Conservation (phyloP, 257 asterid genomes). For the Solanum microdontum region DNA sequence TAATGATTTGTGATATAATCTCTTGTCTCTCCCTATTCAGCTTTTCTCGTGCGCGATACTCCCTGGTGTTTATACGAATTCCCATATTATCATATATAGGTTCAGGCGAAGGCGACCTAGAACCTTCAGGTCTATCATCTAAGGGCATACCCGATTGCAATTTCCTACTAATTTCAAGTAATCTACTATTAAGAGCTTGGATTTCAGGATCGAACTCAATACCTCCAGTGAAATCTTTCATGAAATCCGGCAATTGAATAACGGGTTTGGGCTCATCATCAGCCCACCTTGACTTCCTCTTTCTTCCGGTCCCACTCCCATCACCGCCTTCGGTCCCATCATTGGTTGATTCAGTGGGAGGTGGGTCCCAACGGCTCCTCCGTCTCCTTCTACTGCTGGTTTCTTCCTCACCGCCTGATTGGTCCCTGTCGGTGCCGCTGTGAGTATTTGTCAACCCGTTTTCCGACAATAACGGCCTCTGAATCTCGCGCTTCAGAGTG, state of each 20-base stretch:
- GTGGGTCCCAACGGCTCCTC: slow-evolving; percentile 87
- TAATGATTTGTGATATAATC: slow-evolving; percentile 70
- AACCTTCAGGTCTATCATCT: slow-evolving; percentile 88
- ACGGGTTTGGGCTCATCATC: slow-evolving; percentile 77
- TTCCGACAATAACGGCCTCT: slow-evolving; percentile 48
- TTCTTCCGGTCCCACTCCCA: slow-evolving; percentile 51
- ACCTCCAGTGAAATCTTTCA: slow-evolving; percentile 77
- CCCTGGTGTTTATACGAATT: slow-evolving; percentile 83
- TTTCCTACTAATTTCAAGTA: slow-evolving; percentile 79
- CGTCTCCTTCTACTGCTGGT: slow-evolving; percentile 60
- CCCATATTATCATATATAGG: slow-evolving; percentile 90
- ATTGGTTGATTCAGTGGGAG: slow-evolving; percentile 41
- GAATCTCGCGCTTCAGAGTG: slow-evolving; percentile 21
- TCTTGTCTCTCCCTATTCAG: slow-evolving; percentile 86
- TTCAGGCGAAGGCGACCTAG: slow-evolving; percentile 95
- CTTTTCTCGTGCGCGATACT: slow-evolving; percentile 83
- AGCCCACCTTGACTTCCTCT: slow-evolving; percentile 92
- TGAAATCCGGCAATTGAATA: slow-evolving; percentile 76
- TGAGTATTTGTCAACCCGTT: slow-evolving; percentile 52
- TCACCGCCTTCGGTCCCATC: slow-evolving; percentile 23
- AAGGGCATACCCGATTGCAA: slow-evolving; percentile 77
- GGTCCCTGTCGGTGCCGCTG: slow-evolving; percentile 71
- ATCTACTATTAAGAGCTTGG: slow-evolving; percentile 71
- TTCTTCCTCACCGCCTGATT: slow-evolving; percentile 91
- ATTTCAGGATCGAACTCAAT: slow-evolving; percentile 86